Percentiles rank a stretch among this genome's conserved stretches.
phyloP scores from a whole-genome alignment of 768 basidiomycete genomes.

The Obba rivulosa region DNA sequence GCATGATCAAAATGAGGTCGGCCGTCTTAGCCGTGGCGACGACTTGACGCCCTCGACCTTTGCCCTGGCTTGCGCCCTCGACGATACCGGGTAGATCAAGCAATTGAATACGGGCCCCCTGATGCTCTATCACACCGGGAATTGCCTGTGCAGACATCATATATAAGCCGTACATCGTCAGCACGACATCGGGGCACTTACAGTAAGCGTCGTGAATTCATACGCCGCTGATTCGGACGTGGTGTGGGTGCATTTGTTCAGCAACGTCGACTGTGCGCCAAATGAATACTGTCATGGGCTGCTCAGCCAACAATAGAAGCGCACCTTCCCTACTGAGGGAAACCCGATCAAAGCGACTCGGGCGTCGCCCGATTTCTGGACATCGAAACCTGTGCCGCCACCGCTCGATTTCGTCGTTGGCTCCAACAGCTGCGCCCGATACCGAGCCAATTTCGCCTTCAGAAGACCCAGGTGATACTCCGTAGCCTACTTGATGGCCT shows the following conservation, averaged over 20 bases:
- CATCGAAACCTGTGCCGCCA: slow-evolving; percentile 82
- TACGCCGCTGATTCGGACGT: slow-evolving; percentile 86
- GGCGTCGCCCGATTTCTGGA: slow-evolving; percentile 84
- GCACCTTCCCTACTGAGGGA: slow-evolving; percentile 88
- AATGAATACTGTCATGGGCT: background rate
- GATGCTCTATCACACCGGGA: slow-evolving; percentile 94
- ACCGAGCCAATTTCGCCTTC: slow-evolving; percentile 92
- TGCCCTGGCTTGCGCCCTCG: slow-evolving; percentile 85
- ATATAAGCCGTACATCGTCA: slow-evolving; percentile 1
- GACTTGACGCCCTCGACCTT: slow-evolving; percentile 93
- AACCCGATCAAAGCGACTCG: slow-evolving; percentile 91
- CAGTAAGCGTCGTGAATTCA: slow-evolving; percentile 91
- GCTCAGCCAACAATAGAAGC: background rate
- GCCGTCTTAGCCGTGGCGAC: slow-evolving; percentile 59
- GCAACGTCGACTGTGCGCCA: slow-evolving; percentile 68
- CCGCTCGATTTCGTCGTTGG: slow-evolving; percentile 80
- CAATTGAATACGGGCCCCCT: slow-evolving; percentile 90
- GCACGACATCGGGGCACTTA: slow-evolving; percentile 25
- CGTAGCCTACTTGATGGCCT: slow-evolving; percentile 55
- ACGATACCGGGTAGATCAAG: slow-evolving; percentile 96
- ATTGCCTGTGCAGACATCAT: slow-evolving; percentile 62
- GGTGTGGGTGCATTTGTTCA: slow-evolving; percentile 90
- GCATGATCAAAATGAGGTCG: slow-evolving; percentile 90
- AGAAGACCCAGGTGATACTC: slow-evolving; percentile 92
- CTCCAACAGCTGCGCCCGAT: slow-evolving; percentile 92